Conservation (phyloP, 257 asterid genomes). For the Craterostigma plantagineum region DNA sequence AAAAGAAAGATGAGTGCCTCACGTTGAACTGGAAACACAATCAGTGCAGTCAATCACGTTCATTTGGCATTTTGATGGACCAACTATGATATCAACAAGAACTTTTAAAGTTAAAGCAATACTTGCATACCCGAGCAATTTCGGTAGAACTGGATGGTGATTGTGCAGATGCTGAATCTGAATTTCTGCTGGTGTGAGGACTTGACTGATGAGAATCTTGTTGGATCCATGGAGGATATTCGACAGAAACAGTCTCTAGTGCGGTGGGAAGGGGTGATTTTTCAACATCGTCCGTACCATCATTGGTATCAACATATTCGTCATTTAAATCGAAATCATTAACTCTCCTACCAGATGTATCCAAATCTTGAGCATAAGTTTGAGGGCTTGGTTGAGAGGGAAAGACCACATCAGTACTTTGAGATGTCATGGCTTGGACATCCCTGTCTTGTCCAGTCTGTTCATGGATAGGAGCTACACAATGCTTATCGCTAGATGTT, state of each 20-base stretch:
- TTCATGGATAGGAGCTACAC: constrained; percentile 16
- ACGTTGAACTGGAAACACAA: neutral
- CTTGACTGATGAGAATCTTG: constrained; percentile 59
- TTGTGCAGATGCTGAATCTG: constrained; percentile 66
- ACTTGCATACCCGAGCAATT: constrained; percentile 44
- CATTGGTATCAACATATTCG: constrained; percentile 46
- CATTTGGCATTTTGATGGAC: neutral
- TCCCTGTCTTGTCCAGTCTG: constrained; percentile 18
- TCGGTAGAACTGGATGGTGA: constrained; percentile 78
- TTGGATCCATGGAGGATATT: constrained; percentile 51
- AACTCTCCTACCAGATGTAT: constrained; percentile 41
- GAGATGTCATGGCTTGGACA: constrained; percentile 20
- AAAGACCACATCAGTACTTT: constrained; percentile 22
- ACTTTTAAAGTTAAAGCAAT: neutral
- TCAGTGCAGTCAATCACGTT: neutral
- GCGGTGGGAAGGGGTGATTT: constrained; percentile 30
- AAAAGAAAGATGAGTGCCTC: neutral
- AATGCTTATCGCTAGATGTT: constrained; percentile 22
- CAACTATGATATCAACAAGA: constrained; percentile 5
- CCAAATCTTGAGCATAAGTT: too few relatives aligned
- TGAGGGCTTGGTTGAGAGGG: constrained; percentile 26
- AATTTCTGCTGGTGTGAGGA: constrained; percentile 64
- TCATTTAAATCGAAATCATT: constrained; percentile 63
- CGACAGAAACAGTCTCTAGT: constrained; percentile 25
- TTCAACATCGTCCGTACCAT: constrained; percentile 41